These are phyloP conservation scores for Narthecium ossifragum DNA, from an alignment of 106 monocot species.

Conservation along the genomic window DNA sequence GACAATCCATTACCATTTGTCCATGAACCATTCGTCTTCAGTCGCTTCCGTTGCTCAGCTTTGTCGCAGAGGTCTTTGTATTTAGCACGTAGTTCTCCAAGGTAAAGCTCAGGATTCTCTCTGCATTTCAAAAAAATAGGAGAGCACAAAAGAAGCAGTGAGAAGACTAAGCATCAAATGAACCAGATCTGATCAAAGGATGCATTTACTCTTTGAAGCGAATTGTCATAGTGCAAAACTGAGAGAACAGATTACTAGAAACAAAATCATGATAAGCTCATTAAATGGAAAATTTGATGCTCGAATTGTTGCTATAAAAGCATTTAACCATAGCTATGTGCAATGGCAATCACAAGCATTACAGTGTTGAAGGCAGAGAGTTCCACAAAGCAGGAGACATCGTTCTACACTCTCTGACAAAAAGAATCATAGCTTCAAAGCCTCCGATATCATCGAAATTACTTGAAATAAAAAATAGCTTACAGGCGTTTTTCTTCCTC, in stretches of 20 bases:
- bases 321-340: too few species aligned
- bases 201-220: not conserved
- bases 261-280: too few species aligned
- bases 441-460: too few species aligned
- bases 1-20: conserved; percentile 62
- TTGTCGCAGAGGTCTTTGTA: conserved; percentile 79
- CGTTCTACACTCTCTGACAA: too few species aligned
- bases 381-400: too few species aligned
- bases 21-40: conserved; percentile 55
- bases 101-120: conserved; percentile 90
- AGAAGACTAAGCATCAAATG: not conserved
- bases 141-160: not conserved
- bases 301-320: too few species aligned
- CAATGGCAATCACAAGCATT: too few species aligned
- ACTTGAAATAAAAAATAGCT: conserved; percentile 14
- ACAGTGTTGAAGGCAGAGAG: too few species aligned
- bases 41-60: conserved; percentile 72
- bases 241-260: too few species aligned
- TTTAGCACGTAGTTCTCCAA: conserved; percentile 60
- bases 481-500: conserved; percentile 93
- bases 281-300: too few species aligned
- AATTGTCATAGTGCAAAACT: not conserved
- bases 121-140: conserved; percentile 28
- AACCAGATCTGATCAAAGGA: not conserved
- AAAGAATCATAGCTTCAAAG: too few species aligned